phyloP scores from a whole-genome alignment of 2,329 filamentous ascomycete genomes.

The Colletotrichum sojae region DNA sequence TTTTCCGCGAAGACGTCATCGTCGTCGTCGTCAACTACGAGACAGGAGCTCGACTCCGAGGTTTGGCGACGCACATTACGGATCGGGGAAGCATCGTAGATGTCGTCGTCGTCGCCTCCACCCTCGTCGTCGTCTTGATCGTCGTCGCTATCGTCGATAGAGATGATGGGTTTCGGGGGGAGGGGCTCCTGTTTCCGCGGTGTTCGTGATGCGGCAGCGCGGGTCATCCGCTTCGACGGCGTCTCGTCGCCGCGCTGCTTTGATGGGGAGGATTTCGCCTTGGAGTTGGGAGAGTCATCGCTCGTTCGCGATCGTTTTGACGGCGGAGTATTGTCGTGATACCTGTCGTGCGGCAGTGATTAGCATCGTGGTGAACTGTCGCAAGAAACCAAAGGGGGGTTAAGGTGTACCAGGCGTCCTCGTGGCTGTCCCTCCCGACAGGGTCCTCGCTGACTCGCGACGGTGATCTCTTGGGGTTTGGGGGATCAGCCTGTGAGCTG shows the following conservation, averaged over 20 bases:
- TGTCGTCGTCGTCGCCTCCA: slow-evolving; percentile 24
- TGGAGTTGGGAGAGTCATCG: slow-evolving; percentile 34
- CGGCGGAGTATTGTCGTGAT: slow-evolving; percentile 52
- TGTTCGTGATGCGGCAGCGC: slow-evolving; percentile 32
- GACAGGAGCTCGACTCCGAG: slow-evolving; percentile 23
- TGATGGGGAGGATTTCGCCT: slow-evolving; percentile 28
- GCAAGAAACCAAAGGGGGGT: neutral
- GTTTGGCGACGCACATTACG: slow-evolving; percentile 22
- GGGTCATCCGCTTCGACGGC: slow-evolving; percentile 34
- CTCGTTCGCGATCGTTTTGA: slow-evolving; percentile 54
- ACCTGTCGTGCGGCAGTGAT: slow-evolving; percentile 43
- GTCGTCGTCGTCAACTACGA: slow-evolving; percentile 44
- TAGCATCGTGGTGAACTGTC: slow-evolving; percentile 31
- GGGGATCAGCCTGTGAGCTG: slow-evolving; percentile 28
- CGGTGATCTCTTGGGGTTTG: slow-evolving; percentile 2
- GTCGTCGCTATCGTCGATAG: slow-evolving; percentile 45
- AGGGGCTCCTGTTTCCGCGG: slow-evolving; percentile 35
- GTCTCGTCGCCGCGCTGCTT: slow-evolving; percentile 19
- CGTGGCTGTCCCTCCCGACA: slow-evolving; percentile 45
- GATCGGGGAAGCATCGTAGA: slow-evolving; percentile 39
- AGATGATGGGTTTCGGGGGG: slow-evolving; percentile 38
- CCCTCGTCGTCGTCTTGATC: slow-evolving; percentile 6
- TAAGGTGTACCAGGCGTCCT: slow-evolving; percentile 17
- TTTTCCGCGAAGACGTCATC: slow-evolving; percentile 43
- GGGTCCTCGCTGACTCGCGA: slow-evolving; percentile 17